These are phyloP conservation scores for Gnetum montanum DNA, from an alignment of 75 land plant genomes.

Conservation along the genomic window DNA sequence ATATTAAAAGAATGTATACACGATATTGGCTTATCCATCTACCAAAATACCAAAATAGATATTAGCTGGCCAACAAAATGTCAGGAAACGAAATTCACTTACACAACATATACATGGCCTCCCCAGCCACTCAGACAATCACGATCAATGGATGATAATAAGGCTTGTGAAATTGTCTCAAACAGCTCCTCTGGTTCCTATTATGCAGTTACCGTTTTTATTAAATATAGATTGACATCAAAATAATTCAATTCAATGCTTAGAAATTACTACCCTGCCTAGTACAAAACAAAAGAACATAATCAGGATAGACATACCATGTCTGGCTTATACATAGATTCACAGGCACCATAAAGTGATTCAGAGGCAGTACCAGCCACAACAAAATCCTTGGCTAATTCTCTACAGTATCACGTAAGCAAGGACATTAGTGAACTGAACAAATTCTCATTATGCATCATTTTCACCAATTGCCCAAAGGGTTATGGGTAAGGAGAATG, in stretches of 20 bases:
- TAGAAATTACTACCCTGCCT: too few relatives aligned
- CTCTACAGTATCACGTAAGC: too few relatives aligned
- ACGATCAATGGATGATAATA: constrained; percentile 84
- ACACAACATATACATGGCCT: constrained; percentile 92
- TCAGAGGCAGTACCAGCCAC: constrained; percentile 94
- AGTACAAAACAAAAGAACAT: background rate
- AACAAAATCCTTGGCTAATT: constrained; percentile 91
- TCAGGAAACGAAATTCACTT: constrained; percentile 23
- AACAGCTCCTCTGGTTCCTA: constrained; percentile 93
- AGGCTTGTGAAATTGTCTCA: constrained; percentile 85
- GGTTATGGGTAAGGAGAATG: background rate
- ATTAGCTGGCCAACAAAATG: background rate
- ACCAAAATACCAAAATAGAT: background rate
- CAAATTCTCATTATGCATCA: background rate
- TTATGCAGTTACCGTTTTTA: background rate
- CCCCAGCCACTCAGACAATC: constrained; percentile 99
- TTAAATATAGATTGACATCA: background rate
- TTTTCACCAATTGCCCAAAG: too few relatives aligned
- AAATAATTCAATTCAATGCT: too few relatives aligned
- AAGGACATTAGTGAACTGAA: constrained; percentile 14
- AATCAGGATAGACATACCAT: constrained; percentile 45
- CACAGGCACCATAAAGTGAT: constrained; percentile 97
- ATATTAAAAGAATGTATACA: background rate
- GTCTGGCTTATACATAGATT: constrained; percentile 91
- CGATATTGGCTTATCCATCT: background rate